Evolutionary conservation across 2,329 filamentous ascomycete genomes (phyloP), one percentile per base, ranked within the genome.

Genomic region (Hyphodiscus sp.): DNA sequence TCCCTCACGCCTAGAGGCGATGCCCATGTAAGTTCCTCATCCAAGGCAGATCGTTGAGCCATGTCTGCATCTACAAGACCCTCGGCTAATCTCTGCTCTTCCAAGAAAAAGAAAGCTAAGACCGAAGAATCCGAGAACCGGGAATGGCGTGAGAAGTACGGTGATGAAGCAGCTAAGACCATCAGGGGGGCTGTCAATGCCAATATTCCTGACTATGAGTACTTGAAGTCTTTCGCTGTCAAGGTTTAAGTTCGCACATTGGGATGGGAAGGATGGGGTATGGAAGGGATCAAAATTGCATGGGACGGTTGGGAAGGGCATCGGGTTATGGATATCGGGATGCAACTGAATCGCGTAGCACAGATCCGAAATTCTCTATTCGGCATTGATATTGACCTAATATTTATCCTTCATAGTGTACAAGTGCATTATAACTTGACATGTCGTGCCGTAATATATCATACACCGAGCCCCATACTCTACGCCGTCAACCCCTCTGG

Each of bases 181-280:
- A 92, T 94, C 65, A 76, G 83, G 56, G 75, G 83, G 62, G 85
- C 80, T 13, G 88, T 91, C 41, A 78, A 88, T 56, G 83, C 79
- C 51, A 91, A 90, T 64, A 73, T 88, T 47, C 75, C 77, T 49
- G 79, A 90, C 67, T 94, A 94, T 69, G 86, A 92, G 70, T 90
- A 91, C 67, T 73, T 94, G 70, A 91, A 87, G 78, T 78, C 82
- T 64, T 94, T 89, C 71, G 83, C 83, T 56, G 76, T 90, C 65
- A 80, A 81, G 69, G 73, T 81, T 57, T 82, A 48, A 58, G 13
- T 9, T 7, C 8, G 30, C 30, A 7, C 19, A 29, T 47, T 15
- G 20, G 45, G 9, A 47, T 47, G 45, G 45, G 20, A 30, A 47
- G 26, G 45, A 19, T 38, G 18, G 15, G 38, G 47, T 6, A 41